Conservation (phyloP, 2,329 filamentous ascomycete genomes). For the Neofusicoccum cordaticola region DNA sequence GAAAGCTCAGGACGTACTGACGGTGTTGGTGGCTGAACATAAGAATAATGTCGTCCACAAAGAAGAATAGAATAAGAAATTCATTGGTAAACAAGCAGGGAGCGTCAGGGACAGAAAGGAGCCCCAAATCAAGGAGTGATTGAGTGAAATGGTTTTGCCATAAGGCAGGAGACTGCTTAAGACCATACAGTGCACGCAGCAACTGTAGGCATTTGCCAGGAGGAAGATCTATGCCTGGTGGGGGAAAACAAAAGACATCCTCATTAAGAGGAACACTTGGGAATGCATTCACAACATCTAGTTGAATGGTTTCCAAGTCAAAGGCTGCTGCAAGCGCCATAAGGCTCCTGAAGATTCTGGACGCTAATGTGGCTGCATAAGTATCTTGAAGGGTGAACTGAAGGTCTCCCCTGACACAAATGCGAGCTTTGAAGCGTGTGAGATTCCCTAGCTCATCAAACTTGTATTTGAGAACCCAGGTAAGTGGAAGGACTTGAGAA, state of each 20-base stretch:
- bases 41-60: not conserved
- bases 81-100: constrained; percentile 19
- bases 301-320: constrained; percentile 22
- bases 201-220: constrained; percentile 19
- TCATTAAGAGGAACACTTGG: constrained; percentile 21
- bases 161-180: constrained; percentile 22
- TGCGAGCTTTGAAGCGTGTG: too few species aligned
- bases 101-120: constrained; percentile 17
- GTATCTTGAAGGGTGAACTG: too few species aligned
- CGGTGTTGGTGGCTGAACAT: not conserved
- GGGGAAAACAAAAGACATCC: constrained; percentile 18
- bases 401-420: too few species aligned
- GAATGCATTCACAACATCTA: constrained; percentile 26
- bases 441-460: too few species aligned
- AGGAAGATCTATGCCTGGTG: constrained; percentile 20
- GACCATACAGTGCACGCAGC: constrained; percentile 23
- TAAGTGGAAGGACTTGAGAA: too few species aligned
- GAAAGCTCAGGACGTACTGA: not conserved
- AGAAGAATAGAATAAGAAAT: constrained; percentile 20
- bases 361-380: too few species aligned
- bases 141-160: constrained; percentile 22
- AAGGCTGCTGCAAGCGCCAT: constrained; percentile 24
- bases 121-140: constrained; percentile 18
- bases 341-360: constrained; percentile 20
- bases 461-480: too few species aligned